phyloP scores from a whole-genome alignment of 306 rosid species.

The Lathyrus tuberosus region DNA sequence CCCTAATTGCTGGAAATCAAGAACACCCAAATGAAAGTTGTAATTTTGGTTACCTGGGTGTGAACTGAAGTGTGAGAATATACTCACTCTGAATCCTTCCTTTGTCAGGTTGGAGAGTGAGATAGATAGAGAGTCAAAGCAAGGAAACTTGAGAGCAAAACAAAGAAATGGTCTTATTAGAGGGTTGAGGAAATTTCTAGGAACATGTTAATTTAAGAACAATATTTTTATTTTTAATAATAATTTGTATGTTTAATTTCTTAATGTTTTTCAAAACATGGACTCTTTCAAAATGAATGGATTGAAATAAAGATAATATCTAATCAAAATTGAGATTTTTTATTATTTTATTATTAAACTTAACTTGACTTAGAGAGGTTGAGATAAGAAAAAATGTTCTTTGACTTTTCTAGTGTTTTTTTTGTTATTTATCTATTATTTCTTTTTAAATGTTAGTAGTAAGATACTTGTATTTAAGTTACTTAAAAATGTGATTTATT shows the following conservation, averaged over 20 bases:
- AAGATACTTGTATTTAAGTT: too few species aligned
- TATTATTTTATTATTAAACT: too few species aligned
- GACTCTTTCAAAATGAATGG: background rate
- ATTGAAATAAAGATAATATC: background rate
- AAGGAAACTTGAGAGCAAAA: background rate
- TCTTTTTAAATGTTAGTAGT: too few species aligned
- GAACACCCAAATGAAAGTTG: constrained; percentile 27
- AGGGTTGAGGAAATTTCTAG: background rate
- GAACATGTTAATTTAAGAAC: background rate
- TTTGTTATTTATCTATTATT: too few species aligned
- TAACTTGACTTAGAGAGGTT: too few species aligned
- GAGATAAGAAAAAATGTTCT: too few species aligned
- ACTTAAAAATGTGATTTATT: too few species aligned
- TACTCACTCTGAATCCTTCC: constrained; percentile 33
- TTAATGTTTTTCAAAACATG: background rate
- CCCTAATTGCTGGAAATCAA: background rate
- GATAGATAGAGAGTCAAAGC: background rate
- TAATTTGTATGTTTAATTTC: background rate
- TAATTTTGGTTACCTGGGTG: constrained; percentile 40
- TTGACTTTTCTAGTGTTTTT: too few species aligned
- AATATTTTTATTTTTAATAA: background rate
- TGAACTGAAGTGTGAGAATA: constrained; percentile 30
- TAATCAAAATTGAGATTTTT: background rate
- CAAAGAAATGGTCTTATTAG: background rate
- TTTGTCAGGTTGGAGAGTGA: background rate